Evolutionary conservation across 2,329 filamentous ascomycete genomes (phyloP), one percentile per base, ranked within the genome.

Genomic region (Pseudopithomyces maydicus): DNA sequence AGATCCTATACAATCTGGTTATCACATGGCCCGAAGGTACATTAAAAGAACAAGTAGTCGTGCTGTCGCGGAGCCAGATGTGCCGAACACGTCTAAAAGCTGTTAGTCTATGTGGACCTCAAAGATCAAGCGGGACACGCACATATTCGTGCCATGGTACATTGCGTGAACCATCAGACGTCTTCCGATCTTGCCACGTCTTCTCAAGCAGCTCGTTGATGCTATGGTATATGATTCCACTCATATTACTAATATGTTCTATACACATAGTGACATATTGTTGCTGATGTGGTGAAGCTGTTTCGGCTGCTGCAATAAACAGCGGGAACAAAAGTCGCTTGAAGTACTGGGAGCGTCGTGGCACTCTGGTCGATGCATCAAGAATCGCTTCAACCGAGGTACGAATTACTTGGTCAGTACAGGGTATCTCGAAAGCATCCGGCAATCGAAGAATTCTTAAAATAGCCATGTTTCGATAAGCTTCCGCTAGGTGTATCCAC

Each of bases 141-240:
- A 63, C 61, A 47, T 56, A 59, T 45, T 63, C 41, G 12, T 55
- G 56, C 61, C 61, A 63, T n/a, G 61, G 56, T 10, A 63, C 54
- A 22, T 61, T 61, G 7, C 29, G 38, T 6, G 36, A 48, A 19
- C 43, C 48, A 39, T 60, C 58, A n/a, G 55, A 54, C 12, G 20
- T 45, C 6, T 6, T 45, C 19, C 58, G 48, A 12, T 54, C 58
- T 20, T 54, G 52, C 61, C 61, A 63, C 3, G 55, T 59, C 41
- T 54, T 57, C 2, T 56, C 32, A 12, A 63, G 33, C 3, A 63
- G 45, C 22, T 55, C 49, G 4, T 38, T 55, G 29, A 63, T 43
- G 6, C 58, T 56, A 15, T 54, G 49, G 32, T 61, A 57, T 26
- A 48, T 56, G 49, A 61, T 50, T 0, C 58, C 61, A 6, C 56